These are phyloP conservation scores for Austroboletus niveus DNA, from an alignment of 1,284 basidiomycete genomes.

Conservation along the genomic window DNA sequence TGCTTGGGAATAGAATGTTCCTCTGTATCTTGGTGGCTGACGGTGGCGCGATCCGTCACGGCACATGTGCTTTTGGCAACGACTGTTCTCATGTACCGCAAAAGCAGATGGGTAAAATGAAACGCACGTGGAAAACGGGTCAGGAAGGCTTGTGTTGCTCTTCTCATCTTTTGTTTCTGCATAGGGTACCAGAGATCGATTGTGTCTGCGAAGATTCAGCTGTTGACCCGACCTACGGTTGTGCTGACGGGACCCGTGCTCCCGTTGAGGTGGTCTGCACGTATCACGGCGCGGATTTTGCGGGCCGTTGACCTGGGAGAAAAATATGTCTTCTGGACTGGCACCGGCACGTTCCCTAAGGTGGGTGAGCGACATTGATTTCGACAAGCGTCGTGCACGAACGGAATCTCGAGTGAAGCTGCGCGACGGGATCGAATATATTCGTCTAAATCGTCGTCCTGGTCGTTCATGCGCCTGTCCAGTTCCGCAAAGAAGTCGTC, in stretches of 20 bases:
- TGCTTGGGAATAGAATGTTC: background rate
- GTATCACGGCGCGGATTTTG: background rate
- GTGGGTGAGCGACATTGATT: too few species aligned
- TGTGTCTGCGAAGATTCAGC: background rate
- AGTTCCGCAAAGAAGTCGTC: constrained; percentile 52
- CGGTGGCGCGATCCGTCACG: background rate
- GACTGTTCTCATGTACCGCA: constrained; percentile 2
- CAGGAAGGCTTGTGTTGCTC: background rate
- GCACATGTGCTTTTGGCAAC: background rate
- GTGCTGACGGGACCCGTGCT: background rate
- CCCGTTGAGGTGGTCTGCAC: background rate
- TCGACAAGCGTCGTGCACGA: too few species aligned
- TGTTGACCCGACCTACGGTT: background rate
- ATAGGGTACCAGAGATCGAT: too few species aligned
- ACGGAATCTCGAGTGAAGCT: constrained; percentile 4
- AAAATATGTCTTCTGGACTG: too few species aligned
- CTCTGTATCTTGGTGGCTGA: constrained; percentile 4
- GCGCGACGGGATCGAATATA: constrained; percentile 30
- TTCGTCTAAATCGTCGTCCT: constrained; percentile 45
- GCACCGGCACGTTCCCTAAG: too few species aligned
- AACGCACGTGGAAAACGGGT: constrained; percentile 13
- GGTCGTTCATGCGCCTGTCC: constrained; percentile 49
- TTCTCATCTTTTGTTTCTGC: too few species aligned
- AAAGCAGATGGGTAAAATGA: background rate
- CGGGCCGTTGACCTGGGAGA: too few species aligned